phyloP scores from a whole-genome alignment of 2,329 filamentous ascomycete species.

The Parascedosporium putredinis region DNA sequence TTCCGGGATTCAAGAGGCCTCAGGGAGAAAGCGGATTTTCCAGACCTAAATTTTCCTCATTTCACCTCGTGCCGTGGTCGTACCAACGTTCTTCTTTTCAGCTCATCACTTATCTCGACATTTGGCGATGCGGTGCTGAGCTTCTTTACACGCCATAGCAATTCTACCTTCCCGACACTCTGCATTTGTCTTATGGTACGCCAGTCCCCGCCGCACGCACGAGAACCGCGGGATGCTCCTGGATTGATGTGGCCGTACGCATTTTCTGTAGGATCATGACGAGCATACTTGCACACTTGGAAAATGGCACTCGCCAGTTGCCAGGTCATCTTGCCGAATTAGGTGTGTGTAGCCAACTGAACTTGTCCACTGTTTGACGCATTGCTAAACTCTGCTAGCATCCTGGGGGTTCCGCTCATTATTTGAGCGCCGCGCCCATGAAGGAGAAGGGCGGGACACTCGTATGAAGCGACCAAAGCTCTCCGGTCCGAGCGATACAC shows the following conservation, averaged over 20 bases:
- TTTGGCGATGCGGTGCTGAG: no score
- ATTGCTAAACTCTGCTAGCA: neutral
- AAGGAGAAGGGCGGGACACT: neutral
- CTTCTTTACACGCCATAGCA: no score
- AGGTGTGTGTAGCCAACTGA: neutral
- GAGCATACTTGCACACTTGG: neutral
- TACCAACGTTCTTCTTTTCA: no score
- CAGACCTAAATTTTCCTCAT: no score
- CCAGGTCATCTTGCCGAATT: neutral
- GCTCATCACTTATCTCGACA: no score
- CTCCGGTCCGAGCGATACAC: neutral
- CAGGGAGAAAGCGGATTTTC: no score
- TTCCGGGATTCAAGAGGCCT: no score
- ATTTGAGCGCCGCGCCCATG: neutral
- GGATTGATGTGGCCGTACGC: neutral
- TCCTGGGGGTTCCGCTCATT: neutral
- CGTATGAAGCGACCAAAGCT: conserved; percentile 3
- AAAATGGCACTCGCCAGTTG: conserved; percentile 1
- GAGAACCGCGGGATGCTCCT: neutral
- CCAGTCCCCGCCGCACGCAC: neutral
- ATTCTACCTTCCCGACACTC: no score
- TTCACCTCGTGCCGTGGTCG: no score
- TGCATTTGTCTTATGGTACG: no score
- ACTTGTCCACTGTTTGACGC: neutral
- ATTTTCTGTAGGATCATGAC: neutral